Base-by-base conservation (phyloP, 2,329 filamentous ascomycete species). In the Colletotrichum sublineola region DNA sequence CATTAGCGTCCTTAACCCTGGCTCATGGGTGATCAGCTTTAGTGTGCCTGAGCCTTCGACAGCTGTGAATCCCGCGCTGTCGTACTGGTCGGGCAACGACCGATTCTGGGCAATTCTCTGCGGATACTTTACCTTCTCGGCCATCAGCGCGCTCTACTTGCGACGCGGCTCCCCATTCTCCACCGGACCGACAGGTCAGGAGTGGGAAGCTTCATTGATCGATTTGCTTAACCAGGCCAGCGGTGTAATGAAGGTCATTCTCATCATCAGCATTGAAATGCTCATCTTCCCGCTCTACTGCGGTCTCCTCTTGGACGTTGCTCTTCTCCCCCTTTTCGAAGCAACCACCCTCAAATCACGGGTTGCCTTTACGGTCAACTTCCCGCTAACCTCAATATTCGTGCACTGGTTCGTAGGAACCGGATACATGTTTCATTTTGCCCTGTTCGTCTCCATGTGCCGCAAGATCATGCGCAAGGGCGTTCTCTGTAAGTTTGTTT, bases 351-450 rank as follows among this genome's bases (percentile, higher is more conserved):
- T 98, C 63, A 88, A 88, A 74, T 94, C 94, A 9, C 90, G 96
- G 31, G 84, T 97, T 63, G 84, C 90, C 5, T 99, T 97, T 78
- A 94, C 94, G 2, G 85, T 90, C 67, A 87, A 90, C 73, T 94
- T 92, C 73, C 96, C 96, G 0, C 88, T 96, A 75, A 98, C 95
- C 0, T 97, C 96, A 18, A 90, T 97, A 18, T 99, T 99, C 80
- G 93, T 98, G 64, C 96, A 99, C 81, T 99, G 96, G 96, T 99
- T 99, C 79, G 92, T 98, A 68, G 96, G 96, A 61, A 99, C 96
- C 4, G 97, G 95, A 74, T 99, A 99, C 82, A 99, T 99, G 97
- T 99, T 99, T 84, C 96, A 99, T 80, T 99, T 99, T 80, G 96
- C 96, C 6, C 88, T 99, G 3, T 99, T 99, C 80, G 96, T 99